These are phyloP conservation scores for Calonectria crousiana DNA, from an alignment of 2,329 filamentous ascomycete species.

Conservation along the genomic window DNA sequence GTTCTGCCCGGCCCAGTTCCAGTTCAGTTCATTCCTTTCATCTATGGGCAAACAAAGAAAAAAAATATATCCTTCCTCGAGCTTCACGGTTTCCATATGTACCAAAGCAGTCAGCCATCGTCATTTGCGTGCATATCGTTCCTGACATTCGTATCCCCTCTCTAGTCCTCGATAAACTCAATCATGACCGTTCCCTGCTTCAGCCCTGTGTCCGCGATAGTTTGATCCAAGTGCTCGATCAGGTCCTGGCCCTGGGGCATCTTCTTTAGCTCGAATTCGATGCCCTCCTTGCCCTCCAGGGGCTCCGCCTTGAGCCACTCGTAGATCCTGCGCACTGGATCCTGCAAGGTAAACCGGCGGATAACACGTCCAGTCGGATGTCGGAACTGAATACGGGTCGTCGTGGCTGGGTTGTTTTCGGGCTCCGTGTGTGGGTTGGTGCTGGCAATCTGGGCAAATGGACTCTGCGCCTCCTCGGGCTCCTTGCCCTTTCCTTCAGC, in stretches of 20 bases:
- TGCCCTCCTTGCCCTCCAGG: conserved; percentile 81
- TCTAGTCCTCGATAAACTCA: conserved; percentile 78
- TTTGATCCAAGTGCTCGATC: conserved; percentile 78
- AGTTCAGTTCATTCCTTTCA: conserved; percentile 17
- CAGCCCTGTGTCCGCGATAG: conserved; percentile 83
- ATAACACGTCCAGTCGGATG: conserved; percentile 88
- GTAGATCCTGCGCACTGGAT: conserved; percentile 86
- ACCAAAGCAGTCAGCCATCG: neutral
- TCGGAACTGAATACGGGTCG: conserved; percentile 92
- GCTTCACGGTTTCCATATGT: conserved; percentile 16
- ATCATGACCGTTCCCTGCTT: conserved; percentile 97
- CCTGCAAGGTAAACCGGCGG: conserved; percentile 82
- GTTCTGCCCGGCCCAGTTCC: neutral
- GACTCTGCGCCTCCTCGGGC: conserved; percentile 48
- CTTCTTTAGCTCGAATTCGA: conserved; percentile 88
- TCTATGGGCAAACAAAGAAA: conserved; percentile 19
- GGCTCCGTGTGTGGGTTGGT: conserved; percentile 84
- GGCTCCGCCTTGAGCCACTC: conserved; percentile 96
- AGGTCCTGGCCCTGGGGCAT: conserved; percentile 85
- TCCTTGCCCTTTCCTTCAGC: conserved; percentile 69
- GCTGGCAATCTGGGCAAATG: conserved; percentile 79
- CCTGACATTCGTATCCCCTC: neutral
- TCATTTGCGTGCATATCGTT: neutral
- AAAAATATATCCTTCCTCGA: conserved; percentile 1
- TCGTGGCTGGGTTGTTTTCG: conserved; percentile 73